Base-by-base conservation (phyloP, 768 basidiomycete species). In the Leccinum subtestaceum region DNA sequence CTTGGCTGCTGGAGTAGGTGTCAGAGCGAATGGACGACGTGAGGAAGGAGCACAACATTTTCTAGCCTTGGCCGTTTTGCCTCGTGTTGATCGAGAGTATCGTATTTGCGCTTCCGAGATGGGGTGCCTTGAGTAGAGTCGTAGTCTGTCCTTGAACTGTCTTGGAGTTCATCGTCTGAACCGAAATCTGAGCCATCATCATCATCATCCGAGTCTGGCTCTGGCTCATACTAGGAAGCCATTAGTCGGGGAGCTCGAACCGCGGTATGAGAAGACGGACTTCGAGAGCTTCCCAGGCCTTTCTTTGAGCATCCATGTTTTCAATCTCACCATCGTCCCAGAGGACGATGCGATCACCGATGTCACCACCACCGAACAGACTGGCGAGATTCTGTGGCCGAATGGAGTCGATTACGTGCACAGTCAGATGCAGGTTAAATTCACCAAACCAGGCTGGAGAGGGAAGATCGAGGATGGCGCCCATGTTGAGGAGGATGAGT, bases 361-460 rank as follows among this genome's bases (percentile, higher is more conserved):
- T 83, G 64, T 84, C 80, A 25, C 86, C 86, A 46, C 78, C 80
- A 52, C 82, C 84, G 72, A 96, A 98, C 21, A 98, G 76, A 76
- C 88, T 97, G 46, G 86, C 80, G 67, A 98, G 78, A 73, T 95
- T 94, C 68, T 91, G 85, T 17, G 97, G 97, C 53, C 97, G 84
- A 19, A 87, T 84, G 3, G 96, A 93, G 74, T 99, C 97, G 75
- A 99, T 91, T 66, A 98, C 87, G 76, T 99, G 97, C 45, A 98
- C 82, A 2, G 81, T 85, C 55, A 93, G 78, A 23, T 78, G 76
- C 4, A 77, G 65, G 51, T 77, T 72, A 66, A 91, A 89, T 40
- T 84, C 84, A 52, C 91, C 92, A 68, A 94, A 89, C 88, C 89
- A 89, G 47, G 81, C 80, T 2, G 79, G 68, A 5, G 87, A 82